Evolutionary conservation across 768 basidiomycete genomes (phyloP).

Genomic region (Russula virescens): DNA sequence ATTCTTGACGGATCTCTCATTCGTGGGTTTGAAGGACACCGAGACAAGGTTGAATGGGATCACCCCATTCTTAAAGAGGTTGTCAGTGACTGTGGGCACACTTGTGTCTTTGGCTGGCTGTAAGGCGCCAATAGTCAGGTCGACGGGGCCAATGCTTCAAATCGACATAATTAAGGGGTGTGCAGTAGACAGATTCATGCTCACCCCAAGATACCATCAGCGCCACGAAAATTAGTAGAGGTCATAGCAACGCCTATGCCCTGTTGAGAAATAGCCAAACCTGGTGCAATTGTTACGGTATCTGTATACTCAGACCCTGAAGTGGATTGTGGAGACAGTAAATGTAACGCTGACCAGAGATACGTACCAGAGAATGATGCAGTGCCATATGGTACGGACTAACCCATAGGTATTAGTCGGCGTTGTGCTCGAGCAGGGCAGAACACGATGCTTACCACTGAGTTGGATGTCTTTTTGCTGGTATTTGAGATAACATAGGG

Average conservation of each 20-base stretch:
- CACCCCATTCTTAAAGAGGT: conserved; percentile 28
- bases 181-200: neutral
- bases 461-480: neutral
- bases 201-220: conserved; percentile 38
- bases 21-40: conserved; percentile 29
- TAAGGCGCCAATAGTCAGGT: conserved; percentile 27
- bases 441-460: neutral
- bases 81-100: conserved; percentile 33
- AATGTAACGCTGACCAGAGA: neutral
- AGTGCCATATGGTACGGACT: too few relatives aligned
- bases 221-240: conserved; percentile 26
- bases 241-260: conserved; percentile 34
- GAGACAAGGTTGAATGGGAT: conserved; percentile 27
- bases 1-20: conserved; percentile 17
- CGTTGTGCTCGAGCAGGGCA: too few relatives aligned
- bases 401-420: too few relatives aligned
- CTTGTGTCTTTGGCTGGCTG: neutral
- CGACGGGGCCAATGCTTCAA: conserved; percentile 31
- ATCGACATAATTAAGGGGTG: neutral
- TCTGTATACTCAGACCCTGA: neutral
- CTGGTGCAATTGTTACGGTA: conserved; percentile 1
- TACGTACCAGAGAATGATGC: conserved; percentile 11
- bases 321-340: neutral
- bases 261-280: conserved; percentile 29
- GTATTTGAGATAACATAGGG: neutral